Percentiles rank a stretch among this genome's conserved stretches.
phyloP scores from a whole-genome alignment of 2,329 filamentous ascomycete genomes.

The Chalara sp. region DNA sequence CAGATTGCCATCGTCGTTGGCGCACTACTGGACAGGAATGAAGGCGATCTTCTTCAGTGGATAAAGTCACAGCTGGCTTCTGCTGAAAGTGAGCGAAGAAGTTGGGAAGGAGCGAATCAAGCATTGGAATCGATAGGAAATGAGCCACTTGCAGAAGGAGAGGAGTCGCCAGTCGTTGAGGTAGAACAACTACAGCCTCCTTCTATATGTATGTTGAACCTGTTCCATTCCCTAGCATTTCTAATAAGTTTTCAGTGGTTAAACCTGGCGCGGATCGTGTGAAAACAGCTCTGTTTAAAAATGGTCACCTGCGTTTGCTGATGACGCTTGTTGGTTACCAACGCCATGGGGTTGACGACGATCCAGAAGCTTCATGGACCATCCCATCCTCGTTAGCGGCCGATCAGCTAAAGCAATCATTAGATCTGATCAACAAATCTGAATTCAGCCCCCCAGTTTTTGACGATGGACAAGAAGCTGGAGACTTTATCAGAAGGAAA shows the following conservation, averaged over 20 bases:
- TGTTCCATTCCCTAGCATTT: no score
- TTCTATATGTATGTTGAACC: slow-evolving; percentile 38
- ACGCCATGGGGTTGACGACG: slow-evolving; percentile 49
- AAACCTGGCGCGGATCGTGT: slow-evolving; percentile 55
- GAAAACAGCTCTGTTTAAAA: slow-evolving; percentile 76
- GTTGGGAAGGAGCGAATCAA: slow-evolving; percentile 69
- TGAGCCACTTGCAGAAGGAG: slow-evolving; percentile 30
- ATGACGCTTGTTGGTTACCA: slow-evolving; percentile 71
- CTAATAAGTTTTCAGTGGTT: slow-evolving; percentile 11
- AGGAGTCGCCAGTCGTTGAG: slow-evolving; percentile 23
- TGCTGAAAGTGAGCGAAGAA: slow-evolving; percentile 65
- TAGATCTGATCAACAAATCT: slow-evolving; percentile 69
- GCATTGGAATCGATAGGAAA: slow-evolving; percentile 41
- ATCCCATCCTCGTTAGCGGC: slow-evolving; percentile 62
- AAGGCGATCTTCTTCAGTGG: slow-evolving; percentile 74
- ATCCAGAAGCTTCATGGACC: slow-evolving; percentile 72
- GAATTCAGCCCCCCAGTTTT: slow-evolving; percentile 74
- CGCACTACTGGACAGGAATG: slow-evolving; percentile 71
- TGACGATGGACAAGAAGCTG: slow-evolving; percentile 62
- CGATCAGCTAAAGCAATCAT: slow-evolving; percentile 57
- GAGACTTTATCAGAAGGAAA: slow-evolving; percentile 74
- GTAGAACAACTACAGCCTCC: slow-evolving; percentile 35
- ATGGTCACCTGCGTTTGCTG: slow-evolving; percentile 78
- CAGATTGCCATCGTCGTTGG: slow-evolving; percentile 74
- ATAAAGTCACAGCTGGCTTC: slow-evolving; percentile 63